These are phyloP conservation scores for Triangularia setosa DNA, from an alignment of 2,329 filamentous ascomycete genomes.

Conservation along the genomic window DNA sequence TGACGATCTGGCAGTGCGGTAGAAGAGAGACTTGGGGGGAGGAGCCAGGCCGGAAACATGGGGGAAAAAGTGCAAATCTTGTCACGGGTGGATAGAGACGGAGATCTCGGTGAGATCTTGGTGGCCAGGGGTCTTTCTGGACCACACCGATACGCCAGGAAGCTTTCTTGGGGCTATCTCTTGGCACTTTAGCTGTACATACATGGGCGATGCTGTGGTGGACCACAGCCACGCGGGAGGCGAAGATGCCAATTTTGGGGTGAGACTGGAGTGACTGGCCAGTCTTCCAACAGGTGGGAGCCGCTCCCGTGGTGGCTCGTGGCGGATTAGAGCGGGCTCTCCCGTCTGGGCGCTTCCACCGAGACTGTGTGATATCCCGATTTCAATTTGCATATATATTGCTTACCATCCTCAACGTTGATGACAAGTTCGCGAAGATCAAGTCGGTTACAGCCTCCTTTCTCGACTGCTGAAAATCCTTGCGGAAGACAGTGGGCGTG, in stretches of 20 bases:
- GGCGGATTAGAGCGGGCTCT: slow-evolving; percentile 11
- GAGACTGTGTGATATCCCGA: not conserved
- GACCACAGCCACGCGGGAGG: not conserved
- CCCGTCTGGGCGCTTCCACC: slow-evolving; percentile 15
- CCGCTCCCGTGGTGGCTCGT: not conserved
- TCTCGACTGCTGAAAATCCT: not conserved
- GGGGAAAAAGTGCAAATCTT: not conserved
- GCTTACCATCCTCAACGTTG: not conserved
- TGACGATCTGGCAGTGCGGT: not conserved
- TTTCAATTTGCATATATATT: not conserved
- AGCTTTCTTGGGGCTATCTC: not conserved
- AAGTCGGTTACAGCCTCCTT: not conserved
- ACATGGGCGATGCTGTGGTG: not conserved
- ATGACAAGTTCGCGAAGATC: not conserved
- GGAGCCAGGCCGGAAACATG: not conserved
- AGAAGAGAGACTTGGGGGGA: not conserved
- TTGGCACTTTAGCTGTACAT: not conserved
- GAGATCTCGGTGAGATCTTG: not conserved
- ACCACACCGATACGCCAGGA: not conserved
- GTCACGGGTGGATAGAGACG: not conserved
- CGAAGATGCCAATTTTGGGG: not conserved
- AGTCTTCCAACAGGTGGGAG: no score
- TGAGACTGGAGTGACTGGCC: not conserved
- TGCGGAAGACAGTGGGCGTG: not conserved
- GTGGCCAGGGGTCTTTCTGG: not conserved